Conservation (phyloP, 106 monocot species). For the Narthecium ossifragum region DNA sequence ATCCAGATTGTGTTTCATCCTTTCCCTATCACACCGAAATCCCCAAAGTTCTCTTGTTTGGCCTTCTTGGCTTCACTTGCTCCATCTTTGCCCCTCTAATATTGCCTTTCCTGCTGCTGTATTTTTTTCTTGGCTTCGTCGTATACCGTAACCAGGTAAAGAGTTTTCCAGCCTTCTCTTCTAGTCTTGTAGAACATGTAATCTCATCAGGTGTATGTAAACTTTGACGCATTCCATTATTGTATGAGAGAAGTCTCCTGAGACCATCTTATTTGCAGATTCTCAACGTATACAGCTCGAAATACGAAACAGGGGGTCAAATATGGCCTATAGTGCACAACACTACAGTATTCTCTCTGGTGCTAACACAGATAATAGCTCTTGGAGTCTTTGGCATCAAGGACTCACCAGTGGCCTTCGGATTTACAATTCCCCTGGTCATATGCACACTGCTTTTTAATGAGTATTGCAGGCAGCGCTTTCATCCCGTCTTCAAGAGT, state of each 20-base stretch:
- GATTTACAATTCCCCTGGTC: conserved; percentile 69
- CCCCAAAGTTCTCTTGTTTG: conserved; percentile 79
- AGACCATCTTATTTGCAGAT: conserved; percentile 36
- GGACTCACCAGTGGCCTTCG: conserved; percentile 54
- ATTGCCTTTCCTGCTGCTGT: conserved; percentile 82
- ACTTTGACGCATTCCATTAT: background rate
- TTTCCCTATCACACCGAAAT: conserved; percentile 97
- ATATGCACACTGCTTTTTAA: conserved; percentile 84
- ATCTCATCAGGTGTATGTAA: too few relatives aligned
- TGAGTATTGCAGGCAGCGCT: conserved; percentile 80
- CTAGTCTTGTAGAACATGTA: too few relatives aligned
- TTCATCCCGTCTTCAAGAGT: conserved; percentile 61
- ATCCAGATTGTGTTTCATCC: conserved; percentile 44
- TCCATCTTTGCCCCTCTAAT: conserved; percentile 90
- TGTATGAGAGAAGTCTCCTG: background rate
- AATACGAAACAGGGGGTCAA: conserved; percentile 73
- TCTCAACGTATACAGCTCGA: conserved; percentile 76
- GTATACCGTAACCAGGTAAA: conserved; percentile 97
- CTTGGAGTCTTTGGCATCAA: conserved; percentile 88
- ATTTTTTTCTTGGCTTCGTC: conserved; percentile 82
- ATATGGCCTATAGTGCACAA: conserved; percentile 93
- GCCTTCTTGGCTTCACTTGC: conserved; percentile 87
- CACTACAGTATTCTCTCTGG: conserved; percentile 85
- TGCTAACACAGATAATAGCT: conserved; percentile 79
- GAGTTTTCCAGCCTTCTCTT: background rate